Evolutionary conservation across 495 filamentous ascomycete species (phyloP).

Genomic region (Penicillium roqueforti): DNA sequence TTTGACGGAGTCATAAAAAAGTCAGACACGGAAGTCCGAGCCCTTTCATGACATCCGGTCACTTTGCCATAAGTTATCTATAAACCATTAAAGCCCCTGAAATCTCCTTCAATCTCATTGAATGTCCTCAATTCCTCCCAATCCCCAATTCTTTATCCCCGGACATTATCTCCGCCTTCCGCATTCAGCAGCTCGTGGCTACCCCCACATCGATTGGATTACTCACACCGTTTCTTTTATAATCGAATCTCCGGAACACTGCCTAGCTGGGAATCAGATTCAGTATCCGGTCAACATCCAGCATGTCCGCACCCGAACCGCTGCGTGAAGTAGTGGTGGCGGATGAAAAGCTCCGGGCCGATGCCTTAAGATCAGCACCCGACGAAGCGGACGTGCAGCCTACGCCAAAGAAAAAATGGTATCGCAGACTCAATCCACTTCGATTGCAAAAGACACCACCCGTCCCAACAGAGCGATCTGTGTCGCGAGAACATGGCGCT

Average conservation of each 20-base stretch:
- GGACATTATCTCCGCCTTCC: background rate
- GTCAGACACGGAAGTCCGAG: background rate
- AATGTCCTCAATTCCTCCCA: background rate
- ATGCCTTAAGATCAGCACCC: conserved; percentile 15
- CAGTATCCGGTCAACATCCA: background rate
- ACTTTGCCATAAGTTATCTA: too few species aligned
- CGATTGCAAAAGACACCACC: conserved; percentile 48
- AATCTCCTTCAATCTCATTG: too few species aligned
- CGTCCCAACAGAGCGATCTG: conserved; percentile 46
- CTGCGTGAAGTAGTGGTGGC: conserved; percentile 16
- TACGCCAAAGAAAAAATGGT: conserved; percentile 44
- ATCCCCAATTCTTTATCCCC: background rate
- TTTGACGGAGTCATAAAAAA: background rate
- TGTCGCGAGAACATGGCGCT: conserved; percentile 51
- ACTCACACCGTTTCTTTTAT: background rate
- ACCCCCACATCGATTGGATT: background rate
- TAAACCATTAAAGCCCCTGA: too few species aligned
- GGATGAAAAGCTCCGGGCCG: conserved; percentile 13
- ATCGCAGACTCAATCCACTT: conserved; percentile 52
- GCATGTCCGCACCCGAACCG: conserved; percentile 20
- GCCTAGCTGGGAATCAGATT: background rate
- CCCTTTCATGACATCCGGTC: background rate
- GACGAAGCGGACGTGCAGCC: conserved; percentile 14
- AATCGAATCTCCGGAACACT: background rate
- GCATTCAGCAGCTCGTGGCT: background rate